phyloP scores from a whole-genome alignment of 2,329 filamentous ascomycete species.

The Ampelomyces quisqualis region DNA sequence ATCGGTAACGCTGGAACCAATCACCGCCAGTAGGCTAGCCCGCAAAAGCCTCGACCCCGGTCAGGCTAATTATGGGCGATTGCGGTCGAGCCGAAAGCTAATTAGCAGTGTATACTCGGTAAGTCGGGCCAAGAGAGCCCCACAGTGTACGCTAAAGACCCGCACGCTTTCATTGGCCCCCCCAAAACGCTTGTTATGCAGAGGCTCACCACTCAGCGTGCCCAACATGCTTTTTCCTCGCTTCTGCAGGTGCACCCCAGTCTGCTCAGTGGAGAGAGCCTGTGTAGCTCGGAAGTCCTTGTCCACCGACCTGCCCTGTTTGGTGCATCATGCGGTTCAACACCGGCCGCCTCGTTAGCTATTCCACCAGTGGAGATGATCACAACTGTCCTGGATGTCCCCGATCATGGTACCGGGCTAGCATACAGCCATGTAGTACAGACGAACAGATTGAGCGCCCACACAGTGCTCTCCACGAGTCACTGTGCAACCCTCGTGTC shows the following conservation, averaged over 20 bases:
- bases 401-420: conserved; percentile 4
- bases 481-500: conserved; percentile 23
- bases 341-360: conserved; percentile 26
- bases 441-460: conserved; percentile 13
- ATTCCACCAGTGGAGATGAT: conserved; percentile 38
- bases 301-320: conserved; percentile 38
- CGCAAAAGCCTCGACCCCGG: neutral
- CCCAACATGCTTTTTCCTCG: conserved; percentile 33
- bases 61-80: conserved; percentile 38
- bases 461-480: conserved; percentile 25
- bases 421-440: conserved; percentile 7
- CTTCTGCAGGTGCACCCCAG: conserved; percentile 35
- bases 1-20: neutral
- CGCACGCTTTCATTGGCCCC: conserved; percentile 33
- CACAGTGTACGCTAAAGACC: conserved; percentile 19
- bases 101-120: conserved; percentile 40
- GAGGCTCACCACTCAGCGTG: conserved; percentile 35
- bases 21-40: neutral
- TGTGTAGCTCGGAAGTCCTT: conserved; percentile 29
- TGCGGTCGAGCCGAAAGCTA: conserved; percentile 14
- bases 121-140: conserved; percentile 6
- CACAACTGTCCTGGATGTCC: conserved; percentile 24
- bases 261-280: conserved; percentile 27
- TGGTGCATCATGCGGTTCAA: conserved; percentile 24
- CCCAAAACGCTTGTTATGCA: conserved; percentile 44